Evolutionary conservation across 139 green algal genomes (phyloP), one percentile per base, ranked within the genome.

Genomic region (Tetratostichococcus sp.): DNA sequence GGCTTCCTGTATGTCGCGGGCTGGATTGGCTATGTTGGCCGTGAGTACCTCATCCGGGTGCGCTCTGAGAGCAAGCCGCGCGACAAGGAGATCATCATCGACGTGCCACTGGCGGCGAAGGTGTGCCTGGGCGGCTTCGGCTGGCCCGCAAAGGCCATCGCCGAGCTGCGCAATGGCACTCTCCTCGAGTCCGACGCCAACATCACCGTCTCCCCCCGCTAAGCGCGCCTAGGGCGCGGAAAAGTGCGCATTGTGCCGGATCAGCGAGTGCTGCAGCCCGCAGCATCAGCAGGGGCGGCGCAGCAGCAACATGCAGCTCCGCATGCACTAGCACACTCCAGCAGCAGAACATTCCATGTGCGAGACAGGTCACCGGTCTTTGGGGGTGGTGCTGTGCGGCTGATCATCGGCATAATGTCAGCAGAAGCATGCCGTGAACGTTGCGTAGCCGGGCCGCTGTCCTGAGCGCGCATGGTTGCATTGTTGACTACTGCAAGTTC

Each of bases 71-170:
- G 89, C 80, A 94, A 94, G 85, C 88, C 92, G 59, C 93, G 78
- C 1, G 85, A 98, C 79, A 97, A 97, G 88, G 95, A 98, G 93
- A 97, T 97, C 87, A 98, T 98, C 87, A 97, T 98, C 69, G 93
- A 98, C 71, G 94, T 98, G 35, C 94, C 94, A 35, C 71, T 93
- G 65, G 95, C 95, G 2, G 42, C 94, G 22, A 82, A 80, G 69
- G 67, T 82, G 57, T 65, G 8, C 30, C 39, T 73, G 30, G 65
- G 91, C 82, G 90, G 90, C 69, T 75, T 82, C 31, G 87, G 59
- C 65, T 98, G 94, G 94, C 94, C 94, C 69, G 71, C 94, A 78
- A 77, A 72, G 33, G 89, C 86, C 1, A 74, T 91, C 43, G 76
- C 88, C 67, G 93, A 97, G 86, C 87, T 96, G 19, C 84, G 81